phyloP scores from a whole-genome alignment of 352 stramenopile genomes.

The Pythium apleroticum region DNA sequence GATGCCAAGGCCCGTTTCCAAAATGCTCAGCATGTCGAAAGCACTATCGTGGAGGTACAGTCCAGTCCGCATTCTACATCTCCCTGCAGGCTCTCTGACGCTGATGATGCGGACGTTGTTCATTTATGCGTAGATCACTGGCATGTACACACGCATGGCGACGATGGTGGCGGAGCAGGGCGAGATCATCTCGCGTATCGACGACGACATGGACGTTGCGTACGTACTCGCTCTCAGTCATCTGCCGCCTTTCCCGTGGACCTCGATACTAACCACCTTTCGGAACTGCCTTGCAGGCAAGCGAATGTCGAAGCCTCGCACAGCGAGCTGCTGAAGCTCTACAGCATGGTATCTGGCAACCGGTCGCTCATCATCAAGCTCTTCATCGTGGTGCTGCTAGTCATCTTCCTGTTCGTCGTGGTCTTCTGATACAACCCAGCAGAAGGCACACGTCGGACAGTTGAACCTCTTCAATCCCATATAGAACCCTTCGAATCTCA shows the following conservation, averaged over 20 bases:
- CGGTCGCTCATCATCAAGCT: constrained; percentile 86
- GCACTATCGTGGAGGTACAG: constrained; percentile 78
- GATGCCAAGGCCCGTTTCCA: constrained; percentile 74
- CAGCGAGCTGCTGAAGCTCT: constrained; percentile 79
- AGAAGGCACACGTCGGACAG: background rate
- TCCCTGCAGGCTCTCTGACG: background rate
- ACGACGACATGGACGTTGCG: constrained; percentile 87
- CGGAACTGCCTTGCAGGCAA: constrained; percentile 38
- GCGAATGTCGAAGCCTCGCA: constrained; percentile 74
- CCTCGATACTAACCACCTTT: background rate
- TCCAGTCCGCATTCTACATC: background rate
- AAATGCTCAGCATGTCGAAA: constrained; percentile 79
- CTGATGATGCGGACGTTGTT: background rate
- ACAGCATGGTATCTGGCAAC: constrained; percentile 81
- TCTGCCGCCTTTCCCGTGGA: constrained; percentile 13
- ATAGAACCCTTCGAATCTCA: constrained; percentile 5
- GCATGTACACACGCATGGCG: constrained; percentile 87
- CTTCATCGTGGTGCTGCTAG: constrained; percentile 76
- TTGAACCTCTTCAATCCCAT: background rate
- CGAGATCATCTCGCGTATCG: constrained; percentile 79
- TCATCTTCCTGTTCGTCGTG: constrained; percentile 87
- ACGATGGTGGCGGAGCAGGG: constrained; percentile 81
- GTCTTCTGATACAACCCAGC: constrained; percentile 47
- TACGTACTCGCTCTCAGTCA: constrained; percentile 39
- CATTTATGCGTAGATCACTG: constrained; percentile 53